phyloP scores from a whole-genome alignment of 768 basidiomycete species.

The Mycena filopes region DNA sequence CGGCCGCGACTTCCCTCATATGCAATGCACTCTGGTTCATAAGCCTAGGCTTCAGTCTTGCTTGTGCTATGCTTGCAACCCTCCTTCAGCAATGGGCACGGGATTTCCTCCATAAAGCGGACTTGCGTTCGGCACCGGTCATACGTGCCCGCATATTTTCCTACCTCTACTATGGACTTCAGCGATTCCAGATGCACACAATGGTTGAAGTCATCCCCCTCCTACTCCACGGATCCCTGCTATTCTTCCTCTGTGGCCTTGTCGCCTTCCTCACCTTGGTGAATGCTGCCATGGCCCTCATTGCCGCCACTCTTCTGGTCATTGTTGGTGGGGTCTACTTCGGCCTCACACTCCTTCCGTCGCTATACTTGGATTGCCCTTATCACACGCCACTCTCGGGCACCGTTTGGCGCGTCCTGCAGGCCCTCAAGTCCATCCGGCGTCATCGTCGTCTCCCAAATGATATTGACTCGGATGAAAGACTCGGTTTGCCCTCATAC shows the following conservation, averaged over 20 bases:
- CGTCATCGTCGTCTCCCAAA: no score
- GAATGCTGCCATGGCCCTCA: neutral
- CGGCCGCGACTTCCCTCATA: conserved; percentile 3
- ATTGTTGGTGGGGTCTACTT: neutral
- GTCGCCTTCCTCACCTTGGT: conserved; percentile 8
- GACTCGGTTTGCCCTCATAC: no score
- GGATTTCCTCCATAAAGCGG: conserved; percentile 2
- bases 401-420: neutral
- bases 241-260: conserved; percentile 13
- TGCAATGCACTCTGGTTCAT: conserved; percentile 21
- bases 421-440: neutral
- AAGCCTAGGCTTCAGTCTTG: conserved; percentile 12
- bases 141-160: conserved; percentile 9
- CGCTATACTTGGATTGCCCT: conserved; percentile 3
- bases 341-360: conserved; percentile 12
- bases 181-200: conserved; percentile 13
- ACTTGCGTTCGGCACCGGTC: neutral
- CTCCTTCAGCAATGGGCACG: conserved; percentile 14
- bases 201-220: conserved; percentile 11
- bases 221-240: conserved; percentile 11
- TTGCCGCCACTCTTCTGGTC: neutral
- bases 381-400: conserved; percentile 11
- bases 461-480: no score
- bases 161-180: conserved; percentile 9
- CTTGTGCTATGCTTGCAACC: conserved; percentile 15